Evolutionary conservation across 2,329 filamentous ascomycete species (phyloP).

Genomic region (Arthrinium puccinioides): DNA sequence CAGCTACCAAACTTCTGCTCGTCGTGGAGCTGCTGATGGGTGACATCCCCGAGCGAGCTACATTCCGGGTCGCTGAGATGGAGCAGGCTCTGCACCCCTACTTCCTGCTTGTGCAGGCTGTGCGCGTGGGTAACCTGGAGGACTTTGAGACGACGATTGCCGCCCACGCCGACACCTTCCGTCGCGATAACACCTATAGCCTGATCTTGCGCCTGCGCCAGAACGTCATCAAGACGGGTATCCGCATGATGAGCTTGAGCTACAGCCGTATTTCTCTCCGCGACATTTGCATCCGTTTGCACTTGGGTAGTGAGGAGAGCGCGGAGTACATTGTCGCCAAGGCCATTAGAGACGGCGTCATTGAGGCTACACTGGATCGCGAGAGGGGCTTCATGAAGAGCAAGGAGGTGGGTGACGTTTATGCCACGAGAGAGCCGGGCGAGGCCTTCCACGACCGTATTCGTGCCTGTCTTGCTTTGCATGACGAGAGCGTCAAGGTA

Average conservation of each 20-base stretch:
- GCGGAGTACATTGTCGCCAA: slow-evolving; percentile 99
- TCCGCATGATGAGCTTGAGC: slow-evolving; percentile 87
- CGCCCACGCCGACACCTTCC: slow-evolving; percentile 75
- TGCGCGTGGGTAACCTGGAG: slow-evolving; percentile 91
- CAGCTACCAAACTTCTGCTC: slow-evolving; percentile 90
- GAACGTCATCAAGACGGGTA: background rate
- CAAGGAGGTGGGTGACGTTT: slow-evolving; percentile 92
- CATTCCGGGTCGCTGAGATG: slow-evolving; percentile 83
- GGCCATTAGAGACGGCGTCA: slow-evolving; percentile 94
- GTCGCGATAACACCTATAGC: slow-evolving; percentile 90
- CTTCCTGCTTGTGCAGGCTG: slow-evolving; percentile 87
- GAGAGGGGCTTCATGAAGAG: slow-evolving; percentile 98
- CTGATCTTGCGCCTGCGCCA: slow-evolving; percentile 66
- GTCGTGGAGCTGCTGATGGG: slow-evolving; percentile 98
- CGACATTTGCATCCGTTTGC: slow-evolving; percentile 93
- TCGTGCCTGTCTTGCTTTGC: slow-evolving; percentile 78
- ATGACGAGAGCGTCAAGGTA: slow-evolving; percentile 98
- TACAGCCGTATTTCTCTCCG: slow-evolving; percentile 96
- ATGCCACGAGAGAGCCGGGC: slow-evolving; percentile 88
- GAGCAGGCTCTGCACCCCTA: slow-evolving; percentile 88
- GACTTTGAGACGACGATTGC: slow-evolving; percentile 86
- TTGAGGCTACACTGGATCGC: slow-evolving; percentile 89
- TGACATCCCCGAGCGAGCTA: slow-evolving; percentile 90
- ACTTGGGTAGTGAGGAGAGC: slow-evolving; percentile 90
- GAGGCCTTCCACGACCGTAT: slow-evolving; percentile 98